phyloP scores from a whole-genome alignment of 1,284 basidiomycete species.

The Polyporus tsugae region DNA sequence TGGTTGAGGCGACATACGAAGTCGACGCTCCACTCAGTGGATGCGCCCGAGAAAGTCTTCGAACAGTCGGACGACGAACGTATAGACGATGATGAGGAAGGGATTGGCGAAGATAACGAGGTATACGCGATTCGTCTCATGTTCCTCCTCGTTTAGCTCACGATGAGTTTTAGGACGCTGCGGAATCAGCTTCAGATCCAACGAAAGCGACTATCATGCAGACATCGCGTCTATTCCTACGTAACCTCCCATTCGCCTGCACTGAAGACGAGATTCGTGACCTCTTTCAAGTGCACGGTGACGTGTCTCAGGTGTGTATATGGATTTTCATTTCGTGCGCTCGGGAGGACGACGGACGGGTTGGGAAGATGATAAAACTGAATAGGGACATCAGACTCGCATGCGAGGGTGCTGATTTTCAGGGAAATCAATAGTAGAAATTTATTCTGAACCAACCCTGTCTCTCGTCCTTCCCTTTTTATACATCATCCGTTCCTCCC shows the following conservation, averaged over 20 bases:
- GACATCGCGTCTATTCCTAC: conserved; percentile 88
- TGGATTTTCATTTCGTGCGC: conserved; percentile 1
- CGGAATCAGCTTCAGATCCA: conserved; percentile 45
- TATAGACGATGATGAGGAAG: conserved; percentile 37
- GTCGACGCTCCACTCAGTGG: conserved; percentile 50
- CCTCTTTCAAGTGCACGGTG: conserved; percentile 79
- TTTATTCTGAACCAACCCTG: conserved; percentile 38
- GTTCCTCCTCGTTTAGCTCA: conserved; percentile 1
- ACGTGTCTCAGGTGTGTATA: conserved; percentile 72
- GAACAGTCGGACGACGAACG: conserved; percentile 69
- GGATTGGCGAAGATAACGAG: conserved; percentile 22
- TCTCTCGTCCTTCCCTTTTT: conserved; percentile 22
- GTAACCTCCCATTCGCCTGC: conserved; percentile 90
- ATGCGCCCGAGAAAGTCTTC: conserved; percentile 54
- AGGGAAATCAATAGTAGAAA: conserved; percentile 68
- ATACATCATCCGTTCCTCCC: not conserved
- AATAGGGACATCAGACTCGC: conserved; percentile 57
- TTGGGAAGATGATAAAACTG: conserved; percentile 48
- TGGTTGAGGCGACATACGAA: conserved; percentile 79
- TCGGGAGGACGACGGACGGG: conserved; percentile 16
- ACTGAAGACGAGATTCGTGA: conserved; percentile 76
- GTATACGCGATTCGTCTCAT: conserved; percentile 17
- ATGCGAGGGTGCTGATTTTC: conserved; percentile 64
- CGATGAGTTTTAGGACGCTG: conserved; percentile 14
- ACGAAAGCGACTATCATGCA: conserved; percentile 74